phyloP scores from a whole-genome alignment of 2,329 filamentous ascomycete species.

The Xenoacremonium recifei region DNA sequence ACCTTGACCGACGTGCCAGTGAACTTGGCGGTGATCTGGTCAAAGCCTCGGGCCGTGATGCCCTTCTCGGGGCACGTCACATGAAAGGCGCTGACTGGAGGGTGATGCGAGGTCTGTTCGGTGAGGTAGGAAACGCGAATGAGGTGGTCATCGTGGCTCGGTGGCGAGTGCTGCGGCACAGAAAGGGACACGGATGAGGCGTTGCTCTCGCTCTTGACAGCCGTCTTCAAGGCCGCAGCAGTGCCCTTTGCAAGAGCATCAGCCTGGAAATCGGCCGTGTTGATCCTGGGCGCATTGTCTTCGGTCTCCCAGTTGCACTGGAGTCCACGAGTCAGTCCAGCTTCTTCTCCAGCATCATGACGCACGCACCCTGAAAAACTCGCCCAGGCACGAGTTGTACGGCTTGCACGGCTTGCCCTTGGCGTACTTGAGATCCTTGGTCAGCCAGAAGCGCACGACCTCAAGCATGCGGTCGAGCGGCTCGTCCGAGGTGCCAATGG shows the following conservation, averaged over 20 bases:
- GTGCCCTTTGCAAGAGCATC: conserved; percentile 40
- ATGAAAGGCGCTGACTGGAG: conserved; percentile 93
- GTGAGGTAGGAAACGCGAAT: conserved; percentile 91
- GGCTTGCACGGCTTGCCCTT: conserved; percentile 99
- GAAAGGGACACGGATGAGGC: conserved; percentile 50
- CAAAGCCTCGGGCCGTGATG: conserved; percentile 83
- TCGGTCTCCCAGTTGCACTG: conserved; percentile 95
- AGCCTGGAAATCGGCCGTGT: conserved; percentile 41
- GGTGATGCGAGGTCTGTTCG: conserved; percentile 97
- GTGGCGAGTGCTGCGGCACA: conserved; percentile 47
- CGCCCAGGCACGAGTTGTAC: conserved; percentile 94
- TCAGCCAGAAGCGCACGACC: conserved; percentile 96
- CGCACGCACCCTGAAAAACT: conserved; percentile 84
- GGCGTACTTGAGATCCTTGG: conserved; percentile 97
- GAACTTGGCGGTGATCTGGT: conserved; percentile 96
- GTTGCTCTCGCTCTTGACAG: conserved; percentile 42
- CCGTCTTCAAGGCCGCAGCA: conserved; percentile 47
- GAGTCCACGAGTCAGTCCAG: conserved; percentile 14
- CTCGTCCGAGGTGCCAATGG: conserved; percentile 85
- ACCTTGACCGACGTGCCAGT: conserved; percentile 94
- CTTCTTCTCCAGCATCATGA: neutral
- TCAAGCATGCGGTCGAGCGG: conserved; percentile 91
- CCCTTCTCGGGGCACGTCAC: conserved; percentile 91
- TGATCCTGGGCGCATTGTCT: conserved; percentile 68
- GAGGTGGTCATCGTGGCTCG: conserved; percentile 43